phyloP scores from a whole-genome alignment of 2,329 filamentous ascomycete species.

The Diplodia mutila region DNA sequence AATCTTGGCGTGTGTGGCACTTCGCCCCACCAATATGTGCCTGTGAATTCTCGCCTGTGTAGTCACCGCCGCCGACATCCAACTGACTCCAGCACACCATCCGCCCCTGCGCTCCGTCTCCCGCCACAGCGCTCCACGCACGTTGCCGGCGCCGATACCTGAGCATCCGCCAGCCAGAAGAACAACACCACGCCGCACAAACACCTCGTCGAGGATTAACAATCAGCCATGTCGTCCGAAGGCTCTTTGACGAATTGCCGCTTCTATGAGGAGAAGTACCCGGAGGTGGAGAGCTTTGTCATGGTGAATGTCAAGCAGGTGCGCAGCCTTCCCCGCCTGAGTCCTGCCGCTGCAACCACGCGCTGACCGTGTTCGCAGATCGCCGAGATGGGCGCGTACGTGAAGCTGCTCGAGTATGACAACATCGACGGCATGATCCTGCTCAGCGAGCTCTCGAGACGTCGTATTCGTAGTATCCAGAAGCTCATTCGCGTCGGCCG shows the following conservation, averaged over 20 bases:
- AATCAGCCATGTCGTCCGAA: conserved; percentile 68
- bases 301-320: conserved; percentile 99
- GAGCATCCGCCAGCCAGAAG: neutral
- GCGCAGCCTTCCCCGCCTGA: neutral
- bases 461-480: conserved; percentile 98
- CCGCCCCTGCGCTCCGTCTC: neutral
- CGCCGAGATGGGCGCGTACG: conserved; percentile 99
- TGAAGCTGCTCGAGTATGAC: conserved; percentile 99
- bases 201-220: neutral
- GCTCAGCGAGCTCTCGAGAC: conserved; percentile 92
- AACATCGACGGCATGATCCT: conserved; percentile 99
- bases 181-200: neutral
- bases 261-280: conserved; percentile 97
- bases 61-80: conserved; percentile 23
- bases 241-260: conserved; percentile 82
- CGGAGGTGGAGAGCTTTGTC: conserved; percentile 98
- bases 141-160: neutral
- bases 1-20: conserved; percentile 19
- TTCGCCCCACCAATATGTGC: conserved; percentile 25
- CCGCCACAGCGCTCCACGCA: neutral
- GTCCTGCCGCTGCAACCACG: conserved; percentile 22
- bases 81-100: conserved; percentile 15
- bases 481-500: conserved; percentile 97
- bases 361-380: conserved; percentile 61
- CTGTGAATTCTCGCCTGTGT: conserved; percentile 23